Base-by-base conservation (phyloP, 495 filamentous ascomycete species). In the Evansstolkia leycettana region DNA sequence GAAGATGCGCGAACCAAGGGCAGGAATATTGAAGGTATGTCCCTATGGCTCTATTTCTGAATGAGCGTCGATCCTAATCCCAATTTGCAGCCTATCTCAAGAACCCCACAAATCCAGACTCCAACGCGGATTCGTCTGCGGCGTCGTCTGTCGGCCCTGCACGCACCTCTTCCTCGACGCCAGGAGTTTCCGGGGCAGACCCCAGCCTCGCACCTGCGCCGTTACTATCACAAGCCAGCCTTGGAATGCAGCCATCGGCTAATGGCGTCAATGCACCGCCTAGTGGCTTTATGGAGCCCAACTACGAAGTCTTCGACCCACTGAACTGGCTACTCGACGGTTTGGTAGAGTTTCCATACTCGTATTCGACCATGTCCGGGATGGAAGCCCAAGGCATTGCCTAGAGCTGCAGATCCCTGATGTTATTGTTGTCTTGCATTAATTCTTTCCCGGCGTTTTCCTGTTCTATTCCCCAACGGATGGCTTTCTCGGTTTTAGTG, bases 291-390 rank as follows among this genome's bases (percentile, higher is more conserved):
- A 67, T 76, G 44, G 71, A 76, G 47, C 62, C 73, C 17, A 78
- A 73, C 37, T 85, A 84, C 55, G 83, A 88, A 47, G 78, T 87
- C 28, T 92, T 86, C 51, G 87, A 94, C 60, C 82, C 86, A 1
- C 61, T 93, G 48, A 82, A 85, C 53, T 93, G 87, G 86, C 79
- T 88, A 64, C 65, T 94, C 31, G 86, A 94, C 48, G 81, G 82
- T 14, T 59, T 87, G 34, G 69, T 86, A 37, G 83, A 89, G 52
- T 76, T 90, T 48, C 84, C 84, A 35, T 84, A 82, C 37, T 56
- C 56, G 27, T 60, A 60, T 32, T 58, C 60, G 5, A 51, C 52
- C 1, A 47, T 66, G 39, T 49, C 54, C 7, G 62, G 58, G 11
- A 49, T 68, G 46, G 62, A 68, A 38, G 20, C 55, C 4, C 52